phyloP scores from a whole-genome alignment of 495 filamentous ascomycete species.

The Aspergillus sparsus region DNA sequence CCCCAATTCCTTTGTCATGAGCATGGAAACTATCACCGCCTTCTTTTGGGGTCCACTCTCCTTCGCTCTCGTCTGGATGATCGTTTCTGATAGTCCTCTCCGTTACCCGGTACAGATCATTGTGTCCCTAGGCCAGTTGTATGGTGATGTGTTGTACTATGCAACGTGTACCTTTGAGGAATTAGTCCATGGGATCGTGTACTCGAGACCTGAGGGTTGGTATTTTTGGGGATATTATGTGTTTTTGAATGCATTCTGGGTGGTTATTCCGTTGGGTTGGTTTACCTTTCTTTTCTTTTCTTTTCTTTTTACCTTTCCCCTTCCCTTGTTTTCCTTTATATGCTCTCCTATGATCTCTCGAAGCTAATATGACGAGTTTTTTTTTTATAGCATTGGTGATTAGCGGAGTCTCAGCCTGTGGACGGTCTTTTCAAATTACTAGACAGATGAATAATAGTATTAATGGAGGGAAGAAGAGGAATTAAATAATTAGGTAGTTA shows the following conservation, averaged over 20 bases:
- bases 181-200: constrained; percentile 49
- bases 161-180: constrained; percentile 67
- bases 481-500: too few relatives aligned
- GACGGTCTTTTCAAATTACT: neutral
- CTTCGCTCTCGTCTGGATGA: constrained; percentile 59
- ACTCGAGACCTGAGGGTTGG: constrained; percentile 68
- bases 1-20: constrained; percentile 69
- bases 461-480: too few relatives aligned
- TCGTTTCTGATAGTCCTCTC: constrained; percentile 53
- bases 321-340: neutral
- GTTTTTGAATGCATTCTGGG: constrained; percentile 77
- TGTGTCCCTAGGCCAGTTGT: constrained; percentile 73
- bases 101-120: constrained; percentile 69
- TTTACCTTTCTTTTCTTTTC: constrained; percentile 15
- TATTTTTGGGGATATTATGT: constrained; percentile 84
- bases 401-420: neutral
- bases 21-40: constrained; percentile 74
- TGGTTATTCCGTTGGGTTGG: constrained; percentile 61
- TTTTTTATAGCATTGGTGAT: neutral
- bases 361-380: neutral
- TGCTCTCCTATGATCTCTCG: neutral
- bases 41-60: constrained; percentile 76
- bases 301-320: neutral
- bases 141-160: constrained; percentile 81
- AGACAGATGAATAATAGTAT: too few relatives aligned